A percentile compares a stretch with the other conserved stretches of the same genome.
Conservation (phyloP, 169 alveolate species). For the Cardiosporidium cionae region DNA sequence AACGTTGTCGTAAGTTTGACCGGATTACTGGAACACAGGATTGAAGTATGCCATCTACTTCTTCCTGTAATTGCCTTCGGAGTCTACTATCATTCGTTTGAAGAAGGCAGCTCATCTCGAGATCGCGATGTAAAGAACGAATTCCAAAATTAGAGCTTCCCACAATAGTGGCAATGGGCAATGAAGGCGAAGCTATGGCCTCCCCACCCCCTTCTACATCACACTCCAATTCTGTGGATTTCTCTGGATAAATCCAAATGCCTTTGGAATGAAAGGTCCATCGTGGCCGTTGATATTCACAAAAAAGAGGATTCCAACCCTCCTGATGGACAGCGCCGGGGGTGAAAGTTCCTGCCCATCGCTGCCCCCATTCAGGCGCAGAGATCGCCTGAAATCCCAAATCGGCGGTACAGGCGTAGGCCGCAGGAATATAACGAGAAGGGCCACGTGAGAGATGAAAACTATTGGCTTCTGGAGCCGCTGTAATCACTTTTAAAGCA, state of each 20-base stretch:
- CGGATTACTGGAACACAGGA: background rate
- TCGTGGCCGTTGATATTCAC: background rate
- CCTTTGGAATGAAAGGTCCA: background rate
- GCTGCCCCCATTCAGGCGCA: too few species aligned
- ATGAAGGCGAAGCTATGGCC: background rate
- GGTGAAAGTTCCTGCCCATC: too few species aligned
- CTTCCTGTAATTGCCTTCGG: background rate
- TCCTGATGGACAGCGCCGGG: too few species aligned
- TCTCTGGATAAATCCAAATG: background rate
- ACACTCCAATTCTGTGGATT: background rate
- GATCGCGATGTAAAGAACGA: background rate
- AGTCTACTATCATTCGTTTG: background rate
- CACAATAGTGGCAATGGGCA: background rate
- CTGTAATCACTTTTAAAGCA: background rate
- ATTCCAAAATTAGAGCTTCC: background rate
- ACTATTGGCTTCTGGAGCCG: background rate
- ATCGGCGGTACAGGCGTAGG: background rate
- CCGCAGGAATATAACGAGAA: background rate
- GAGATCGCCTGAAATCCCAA: background rate
- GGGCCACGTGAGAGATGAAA: background rate
- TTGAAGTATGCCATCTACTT: background rate
- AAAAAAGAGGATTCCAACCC: background rate
- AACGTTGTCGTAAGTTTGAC: background rate
- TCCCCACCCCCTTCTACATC: background rate
- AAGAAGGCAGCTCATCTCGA: background rate